These are phyloP conservation scores for Tricholomella constricta DNA, from an alignment of 768 basidiomycete genomes.

Conservation along the genomic window DNA sequence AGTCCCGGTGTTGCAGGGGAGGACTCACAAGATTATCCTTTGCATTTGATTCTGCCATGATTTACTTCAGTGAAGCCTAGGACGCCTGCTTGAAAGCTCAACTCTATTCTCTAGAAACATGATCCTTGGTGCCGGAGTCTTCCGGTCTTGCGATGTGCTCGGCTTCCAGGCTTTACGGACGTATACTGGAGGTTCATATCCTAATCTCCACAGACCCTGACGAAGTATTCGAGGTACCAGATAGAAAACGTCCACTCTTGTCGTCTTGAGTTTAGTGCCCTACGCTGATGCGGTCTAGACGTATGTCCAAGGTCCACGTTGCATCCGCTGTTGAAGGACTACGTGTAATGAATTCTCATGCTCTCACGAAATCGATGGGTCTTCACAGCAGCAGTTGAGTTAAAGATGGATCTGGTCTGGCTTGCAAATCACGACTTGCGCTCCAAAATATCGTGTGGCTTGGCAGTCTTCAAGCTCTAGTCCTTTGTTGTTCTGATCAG, in stretches of 20 bases:
- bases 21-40: too few species aligned
- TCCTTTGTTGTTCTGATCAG: not conserved
- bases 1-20: not conserved
- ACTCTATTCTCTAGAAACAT: too few species aligned
- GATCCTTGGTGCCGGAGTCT: too few species aligned
- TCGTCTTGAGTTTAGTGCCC: not conserved
- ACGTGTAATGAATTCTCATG: not conserved
- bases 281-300: not conserved
- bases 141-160: constrained; percentile 4
- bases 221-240: not conserved
- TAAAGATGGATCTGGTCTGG: too few species aligned
- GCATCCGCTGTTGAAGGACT: constrained; percentile 3
- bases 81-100: too few species aligned
- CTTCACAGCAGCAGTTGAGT: too few species aligned
- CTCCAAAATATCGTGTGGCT: too few species aligned
- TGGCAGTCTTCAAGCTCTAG: not conserved
- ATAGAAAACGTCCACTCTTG: not conserved
- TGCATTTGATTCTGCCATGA: too few species aligned
- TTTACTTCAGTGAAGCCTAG: too few species aligned
- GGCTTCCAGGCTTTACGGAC: constrained; percentile 2
- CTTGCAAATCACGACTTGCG: too few species aligned
- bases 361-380: not conserved
- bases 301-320: not conserved
- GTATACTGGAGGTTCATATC: not conserved
- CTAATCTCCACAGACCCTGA: not conserved